Percentiles rank a stretch among this genome's conserved stretches.
Conservation (phyloP, 1,284 basidiomycete species). For the Sanguinoderma infundibulare region DNA sequence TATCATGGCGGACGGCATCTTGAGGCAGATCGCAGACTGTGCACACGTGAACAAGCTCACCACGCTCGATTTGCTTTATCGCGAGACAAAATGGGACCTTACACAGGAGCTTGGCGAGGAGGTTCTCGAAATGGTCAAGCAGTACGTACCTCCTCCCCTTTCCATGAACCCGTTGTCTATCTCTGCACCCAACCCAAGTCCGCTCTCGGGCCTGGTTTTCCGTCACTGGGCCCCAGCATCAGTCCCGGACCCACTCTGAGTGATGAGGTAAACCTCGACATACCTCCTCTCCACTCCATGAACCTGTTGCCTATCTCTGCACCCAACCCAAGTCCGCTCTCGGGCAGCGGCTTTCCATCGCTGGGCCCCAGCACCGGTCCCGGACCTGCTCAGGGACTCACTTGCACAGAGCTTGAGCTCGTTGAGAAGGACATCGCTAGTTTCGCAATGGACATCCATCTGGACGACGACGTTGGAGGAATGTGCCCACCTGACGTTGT, state of each 20-base stretch:
- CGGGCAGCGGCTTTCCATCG: slow-evolving; percentile 17
- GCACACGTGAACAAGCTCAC: slow-evolving; percentile 7
- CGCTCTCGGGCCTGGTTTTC: slow-evolving; percentile 21
- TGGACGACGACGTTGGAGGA: slow-evolving; percentile 60
- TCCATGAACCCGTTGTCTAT: slow-evolving; percentile 17
- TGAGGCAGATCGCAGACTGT: slow-evolving; percentile 11
- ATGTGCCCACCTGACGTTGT: slow-evolving; percentile 63
- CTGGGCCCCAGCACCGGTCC: slow-evolving; percentile 16
- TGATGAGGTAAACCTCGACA: slow-evolving; percentile 3
- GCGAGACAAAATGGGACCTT: slow-evolving; percentile 12
- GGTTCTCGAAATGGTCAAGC: neutral
- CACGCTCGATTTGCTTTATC: neutral
- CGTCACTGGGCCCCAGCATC: slow-evolving; percentile 16
- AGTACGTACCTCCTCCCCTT: slow-evolving; percentile 21
- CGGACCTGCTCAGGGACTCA: slow-evolving; percentile 25
- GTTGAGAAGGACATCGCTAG: slow-evolving; percentile 54
- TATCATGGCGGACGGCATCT: slow-evolving; percentile 5
- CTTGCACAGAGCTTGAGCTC: slow-evolving; percentile 71
- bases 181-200: slow-evolving; percentile 24
- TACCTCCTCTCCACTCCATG: slow-evolving; percentile 22
- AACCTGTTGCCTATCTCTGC: slow-evolving; percentile 19
- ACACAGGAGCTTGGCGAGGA: neutral
- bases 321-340: slow-evolving; percentile 25
- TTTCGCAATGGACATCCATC: slow-evolving; percentile 63
- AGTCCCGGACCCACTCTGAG: slow-evolving; percentile 7